Percentiles rank a stretch among this genome's conserved stretches.
Conservation (phyloP, 176 grass and related monocot genomes). For the Carex kokanica region DNA sequence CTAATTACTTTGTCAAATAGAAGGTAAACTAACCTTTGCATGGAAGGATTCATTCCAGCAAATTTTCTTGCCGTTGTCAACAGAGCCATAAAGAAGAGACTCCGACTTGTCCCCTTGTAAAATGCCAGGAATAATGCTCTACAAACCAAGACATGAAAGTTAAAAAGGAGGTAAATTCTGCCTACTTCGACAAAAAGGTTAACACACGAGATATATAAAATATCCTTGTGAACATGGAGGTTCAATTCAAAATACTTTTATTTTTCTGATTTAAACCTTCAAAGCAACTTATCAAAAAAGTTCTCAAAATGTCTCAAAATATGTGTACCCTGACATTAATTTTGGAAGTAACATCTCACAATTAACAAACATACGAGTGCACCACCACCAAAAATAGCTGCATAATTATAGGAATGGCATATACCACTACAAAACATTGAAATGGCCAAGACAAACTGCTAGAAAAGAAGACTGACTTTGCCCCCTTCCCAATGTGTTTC, state of each 20-base stretch:
- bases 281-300: not conserved
- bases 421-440: not conserved
- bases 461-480: not conserved
- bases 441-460: not conserved
- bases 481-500: not conserved
- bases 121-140: slow-evolving; percentile 99
- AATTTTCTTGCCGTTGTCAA: slow-evolving; percentile 99
- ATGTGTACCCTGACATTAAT: not conserved
- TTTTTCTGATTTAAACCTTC: not conserved
- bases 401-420: not conserved
- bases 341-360: not conserved
- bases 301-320: not conserved
- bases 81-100: slow-evolving; percentile 94
- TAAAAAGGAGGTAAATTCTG: not conserved
- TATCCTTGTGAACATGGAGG: not conserved
- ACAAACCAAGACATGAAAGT: slow-evolving; percentile 11
- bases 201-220: not conserved
- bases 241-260: not conserved
- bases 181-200: slow-evolving; percentile 11
- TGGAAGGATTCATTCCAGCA: slow-evolving; percentile 96
- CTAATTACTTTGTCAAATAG: not conserved
- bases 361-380: slow-evolving; percentile 5
- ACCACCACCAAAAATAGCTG: not conserved
- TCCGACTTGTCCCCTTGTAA: slow-evolving; percentile 99
- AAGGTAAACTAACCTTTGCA: slow-evolving; percentile 55